These are phyloP conservation scores for Pseudopithomyces chartarum DNA, from an alignment of 2,329 filamentous ascomycete species.

Conservation along the genomic window DNA sequence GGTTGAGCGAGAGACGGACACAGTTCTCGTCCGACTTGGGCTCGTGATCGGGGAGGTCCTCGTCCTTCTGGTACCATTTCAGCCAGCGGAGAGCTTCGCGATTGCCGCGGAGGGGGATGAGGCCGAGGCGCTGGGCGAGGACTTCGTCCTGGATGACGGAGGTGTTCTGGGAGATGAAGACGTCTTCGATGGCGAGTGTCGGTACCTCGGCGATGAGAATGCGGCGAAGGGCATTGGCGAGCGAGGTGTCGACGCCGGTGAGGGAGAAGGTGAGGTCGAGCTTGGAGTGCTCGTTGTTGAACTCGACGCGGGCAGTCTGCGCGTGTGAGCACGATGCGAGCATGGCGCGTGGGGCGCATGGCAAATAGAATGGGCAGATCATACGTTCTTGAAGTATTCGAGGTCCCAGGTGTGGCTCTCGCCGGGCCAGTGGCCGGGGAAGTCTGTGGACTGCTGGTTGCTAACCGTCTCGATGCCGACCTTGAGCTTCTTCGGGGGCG, in stretches of 20 bases:
- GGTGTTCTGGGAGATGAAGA: conserved; percentile 95
- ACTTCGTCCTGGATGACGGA: conserved; percentile 98
- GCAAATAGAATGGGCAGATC: conserved; percentile 2
- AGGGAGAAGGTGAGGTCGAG: conserved; percentile 85
- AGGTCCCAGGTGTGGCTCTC: conserved; percentile 84
- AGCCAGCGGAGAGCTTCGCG: conserved; percentile 80
- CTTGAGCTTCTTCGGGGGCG: conserved; percentile 69
- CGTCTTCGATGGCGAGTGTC: conserved; percentile 89
- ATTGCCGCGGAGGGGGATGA: conserved; percentile 85
- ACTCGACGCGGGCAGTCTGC: conserved; percentile 72
- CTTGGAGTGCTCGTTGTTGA: conserved; percentile 71
- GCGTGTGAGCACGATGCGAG: not conserved
- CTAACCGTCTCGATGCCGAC: conserved; percentile 90
- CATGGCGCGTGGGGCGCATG: not conserved
- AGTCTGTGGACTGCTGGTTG: conserved; percentile 87
- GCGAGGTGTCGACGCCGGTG: conserved; percentile 85
- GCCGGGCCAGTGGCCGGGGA: conserved; percentile 86
- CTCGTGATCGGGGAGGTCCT: conserved; percentile 12
- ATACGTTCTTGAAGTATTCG: conserved; percentile 68
- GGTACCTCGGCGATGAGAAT: conserved; percentile 95
- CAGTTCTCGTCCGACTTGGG: conserved; percentile 79
- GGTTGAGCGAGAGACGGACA: conserved; percentile 74
- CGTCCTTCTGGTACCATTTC: conserved; percentile 74
- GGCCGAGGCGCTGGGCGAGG: conserved; percentile 83
- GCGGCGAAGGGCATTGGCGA: conserved; percentile 96